A percentile compares a stretch with the other conserved stretches of the same genome.
phyloP scores from a whole-genome alignment of 768 basidiomycete genomes.

The Lepiota brunneoincarnata region DNA sequence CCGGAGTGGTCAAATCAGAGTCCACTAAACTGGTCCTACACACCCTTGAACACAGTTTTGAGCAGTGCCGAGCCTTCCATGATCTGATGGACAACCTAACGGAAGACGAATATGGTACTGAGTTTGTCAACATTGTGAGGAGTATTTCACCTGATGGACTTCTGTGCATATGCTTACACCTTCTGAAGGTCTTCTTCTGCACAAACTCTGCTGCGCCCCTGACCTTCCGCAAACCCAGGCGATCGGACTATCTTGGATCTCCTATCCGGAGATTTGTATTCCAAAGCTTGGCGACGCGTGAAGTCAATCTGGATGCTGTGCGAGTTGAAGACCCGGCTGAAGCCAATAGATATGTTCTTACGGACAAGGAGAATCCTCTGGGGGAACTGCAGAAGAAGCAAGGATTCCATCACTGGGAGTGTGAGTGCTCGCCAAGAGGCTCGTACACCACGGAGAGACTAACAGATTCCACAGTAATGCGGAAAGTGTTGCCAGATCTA shows the following conservation, averaged over 20 bases:
- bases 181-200: constrained; percentile 77
- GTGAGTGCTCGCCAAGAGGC: constrained; percentile 36
- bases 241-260: constrained; percentile 68
- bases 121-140: constrained; percentile 77
- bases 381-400: constrained; percentile 63
- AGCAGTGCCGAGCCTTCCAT: constrained; percentile 79
- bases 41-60: constrained; percentile 72
- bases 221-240: constrained; percentile 52
- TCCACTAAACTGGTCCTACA: constrained; percentile 63
- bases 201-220: constrained; percentile 51
- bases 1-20: constrained; percentile 61
- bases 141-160: constrained; percentile 19
- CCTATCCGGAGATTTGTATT: constrained; percentile 64
- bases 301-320: constrained; percentile 47
- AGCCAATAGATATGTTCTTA: constrained; percentile 49
- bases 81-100: constrained; percentile 51
- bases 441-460: background rate
- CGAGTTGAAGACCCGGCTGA: constrained; percentile 33
- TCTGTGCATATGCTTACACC: background rate
- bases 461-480: constrained; percentile 61
- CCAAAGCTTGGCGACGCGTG: constrained; percentile 45
- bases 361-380: constrained; percentile 60
- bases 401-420: constrained; percentile 72
- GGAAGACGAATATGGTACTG: constrained; percentile 44
- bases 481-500: constrained; percentile 64